A percentile compares a stretch with the other conserved stretches of the same genome.
These are phyloP conservation scores for Haematococcus sp. DNA, from an alignment of 139 green algal species.

Conservation along the genomic window DNA sequence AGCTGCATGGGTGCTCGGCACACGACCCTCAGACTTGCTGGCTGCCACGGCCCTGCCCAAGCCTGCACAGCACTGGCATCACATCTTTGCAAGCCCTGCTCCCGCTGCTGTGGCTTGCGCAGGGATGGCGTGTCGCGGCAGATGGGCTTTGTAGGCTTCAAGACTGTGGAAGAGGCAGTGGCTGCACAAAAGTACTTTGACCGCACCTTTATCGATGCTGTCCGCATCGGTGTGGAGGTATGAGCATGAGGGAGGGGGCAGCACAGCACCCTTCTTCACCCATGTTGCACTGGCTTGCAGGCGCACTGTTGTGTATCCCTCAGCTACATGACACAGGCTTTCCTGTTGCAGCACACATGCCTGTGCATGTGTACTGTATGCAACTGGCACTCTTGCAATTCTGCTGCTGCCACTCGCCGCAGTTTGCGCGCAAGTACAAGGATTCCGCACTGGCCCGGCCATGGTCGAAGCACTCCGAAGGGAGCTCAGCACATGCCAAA, in stretches of 20 bases:
- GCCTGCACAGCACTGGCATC: too few species aligned
- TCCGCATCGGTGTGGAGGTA: slow-evolving; percentile 78
- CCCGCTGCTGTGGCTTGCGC: slow-evolving; percentile 18
- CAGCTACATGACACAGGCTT: too few species aligned
- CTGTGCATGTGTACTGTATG: too few species aligned
- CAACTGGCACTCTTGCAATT: too few species aligned
- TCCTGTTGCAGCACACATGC: too few species aligned
- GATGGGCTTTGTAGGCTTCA: slow-evolving; percentile 95
- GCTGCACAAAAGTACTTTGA: slow-evolving; percentile 86
- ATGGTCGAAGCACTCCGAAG: slow-evolving; percentile 89
- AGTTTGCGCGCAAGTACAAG: slow-evolving; percentile 68
- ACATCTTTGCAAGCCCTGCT: too few species aligned
- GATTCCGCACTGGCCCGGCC: slow-evolving; percentile 50
- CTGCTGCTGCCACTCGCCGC: too few species aligned
- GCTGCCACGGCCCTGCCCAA: too few species aligned
- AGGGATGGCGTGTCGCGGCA: slow-evolving; percentile 90
- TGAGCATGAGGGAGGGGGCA: neutral
- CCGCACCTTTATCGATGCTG: slow-evolving; percentile 87
- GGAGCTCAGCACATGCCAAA: slow-evolving; percentile 28
- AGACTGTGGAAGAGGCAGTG: slow-evolving; percentile 65
- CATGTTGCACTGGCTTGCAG: too few species aligned
- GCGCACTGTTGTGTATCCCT: too few species aligned
- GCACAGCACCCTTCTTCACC: neutral
- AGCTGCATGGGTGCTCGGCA: too few species aligned
- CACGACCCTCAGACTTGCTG: too few species aligned